Conservation (phyloP, 257 asterid species). For the Ophiorrhiza pumila region DNA sequence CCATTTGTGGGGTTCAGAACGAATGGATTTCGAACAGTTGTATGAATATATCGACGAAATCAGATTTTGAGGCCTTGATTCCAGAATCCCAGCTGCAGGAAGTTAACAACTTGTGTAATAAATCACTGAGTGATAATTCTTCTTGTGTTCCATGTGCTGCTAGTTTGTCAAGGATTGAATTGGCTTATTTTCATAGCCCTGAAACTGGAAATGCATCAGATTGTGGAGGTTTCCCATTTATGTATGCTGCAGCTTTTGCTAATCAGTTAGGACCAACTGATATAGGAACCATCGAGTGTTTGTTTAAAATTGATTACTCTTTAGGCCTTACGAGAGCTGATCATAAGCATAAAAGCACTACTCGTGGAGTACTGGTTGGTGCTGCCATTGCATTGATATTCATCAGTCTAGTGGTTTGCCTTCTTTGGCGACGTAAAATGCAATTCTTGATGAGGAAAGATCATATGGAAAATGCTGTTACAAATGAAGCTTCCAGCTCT, state of each 20-base stretch:
- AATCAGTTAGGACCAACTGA: constrained; percentile 17
- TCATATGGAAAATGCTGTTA: not conserved
- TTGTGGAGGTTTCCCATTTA: constrained; percentile 3
- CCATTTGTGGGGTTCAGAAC: not conserved
- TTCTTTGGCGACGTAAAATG: not conserved
- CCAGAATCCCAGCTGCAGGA: not conserved
- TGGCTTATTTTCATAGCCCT: not conserved
- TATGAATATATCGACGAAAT: not conserved
- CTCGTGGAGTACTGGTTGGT: not conserved
- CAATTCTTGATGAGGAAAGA: not conserved
- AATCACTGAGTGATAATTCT: not conserved
- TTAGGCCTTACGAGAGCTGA: not conserved
- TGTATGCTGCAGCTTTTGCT: constrained; percentile 20
- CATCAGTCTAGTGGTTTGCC: not conserved
- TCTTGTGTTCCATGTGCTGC: constrained; percentile 6
- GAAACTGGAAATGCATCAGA: not conserved
- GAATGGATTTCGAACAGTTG: constrained; percentile 8
- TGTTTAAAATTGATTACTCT: constrained; percentile 5
- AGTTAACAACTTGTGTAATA: not conserved
- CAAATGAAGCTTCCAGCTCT: not conserved
- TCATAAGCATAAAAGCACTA: not conserved
- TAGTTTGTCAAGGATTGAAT: not conserved
- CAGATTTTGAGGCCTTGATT: not conserved
- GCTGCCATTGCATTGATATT: not conserved
- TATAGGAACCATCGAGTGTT: constrained; percentile 8